Percentiles rank a stretch among this genome's conserved stretches.
Evolutionary conservation across 2,329 filamentous ascomycete genomes (phyloP).

Genomic region (Laburnicola sp.): DNA sequence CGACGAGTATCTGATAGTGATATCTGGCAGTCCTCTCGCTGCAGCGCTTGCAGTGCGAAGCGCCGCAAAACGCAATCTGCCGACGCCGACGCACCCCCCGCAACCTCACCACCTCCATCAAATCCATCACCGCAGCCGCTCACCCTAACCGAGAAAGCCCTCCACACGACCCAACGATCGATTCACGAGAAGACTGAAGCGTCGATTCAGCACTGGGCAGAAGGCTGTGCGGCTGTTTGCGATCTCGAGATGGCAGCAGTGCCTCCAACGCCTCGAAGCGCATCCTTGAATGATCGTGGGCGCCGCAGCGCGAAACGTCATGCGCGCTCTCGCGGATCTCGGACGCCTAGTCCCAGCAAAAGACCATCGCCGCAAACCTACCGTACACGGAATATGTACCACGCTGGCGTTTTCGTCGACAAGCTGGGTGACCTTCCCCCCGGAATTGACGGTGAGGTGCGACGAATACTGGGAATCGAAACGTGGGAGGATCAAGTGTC

Average conservation of each 20-base stretch:
- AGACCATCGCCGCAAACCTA: constrained; percentile 22
- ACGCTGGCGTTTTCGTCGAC: constrained; percentile 18
- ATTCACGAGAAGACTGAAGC: constrained; percentile 2
- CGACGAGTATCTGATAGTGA: constrained; percentile 4
- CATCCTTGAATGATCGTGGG: constrained; percentile 9
- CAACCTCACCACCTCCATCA: neutral
- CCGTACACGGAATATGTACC: constrained; percentile 22
- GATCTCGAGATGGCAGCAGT: constrained; percentile 14
- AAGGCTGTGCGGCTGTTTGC: constrained; percentile 9
- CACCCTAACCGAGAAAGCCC: constrained; percentile 4
- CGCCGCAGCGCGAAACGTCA: constrained; percentile 11
- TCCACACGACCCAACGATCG: constrained; percentile 3
- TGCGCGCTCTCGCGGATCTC: constrained; percentile 12
- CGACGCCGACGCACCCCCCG: neutral
- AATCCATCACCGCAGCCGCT: constrained; percentile 2
- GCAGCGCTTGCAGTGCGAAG: constrained; percentile 3
- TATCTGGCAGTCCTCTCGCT: neutral
- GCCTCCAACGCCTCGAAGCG: constrained; percentile 20
- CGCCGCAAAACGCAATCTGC: constrained; percentile 7
- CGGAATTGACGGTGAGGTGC: constrained; percentile 14
- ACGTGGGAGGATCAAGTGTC: constrained; percentile 12
- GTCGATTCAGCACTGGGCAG: constrained; percentile 10
- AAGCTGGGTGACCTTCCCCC: constrained; percentile 12
- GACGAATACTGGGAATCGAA: constrained; percentile 18
- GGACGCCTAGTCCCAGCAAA: constrained; percentile 24